These are phyloP conservation scores for Apiospora aurea DNA, from an alignment of 2,329 filamentous ascomycete species.

Conservation along the genomic window DNA sequence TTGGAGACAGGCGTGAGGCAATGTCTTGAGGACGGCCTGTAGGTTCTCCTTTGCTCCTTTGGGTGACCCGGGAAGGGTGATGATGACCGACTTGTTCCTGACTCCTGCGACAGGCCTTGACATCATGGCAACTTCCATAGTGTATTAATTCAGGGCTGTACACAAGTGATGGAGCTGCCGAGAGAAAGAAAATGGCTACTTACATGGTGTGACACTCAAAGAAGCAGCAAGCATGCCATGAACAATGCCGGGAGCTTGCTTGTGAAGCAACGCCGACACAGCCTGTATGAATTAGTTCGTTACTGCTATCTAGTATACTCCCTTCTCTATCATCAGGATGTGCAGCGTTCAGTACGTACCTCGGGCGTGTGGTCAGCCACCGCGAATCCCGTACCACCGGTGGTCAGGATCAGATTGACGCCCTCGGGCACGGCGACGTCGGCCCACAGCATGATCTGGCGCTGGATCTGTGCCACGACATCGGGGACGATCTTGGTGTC, in stretches of 20 bases:
- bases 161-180: background rate
- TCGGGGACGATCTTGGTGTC: slow-evolving; percentile 82
- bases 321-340: too few relatives aligned
- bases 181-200: slow-evolving; percentile 44
- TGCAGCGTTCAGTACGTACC: slow-evolving; percentile 52
- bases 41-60: slow-evolving; percentile 96
- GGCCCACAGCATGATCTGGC: slow-evolving; percentile 74
- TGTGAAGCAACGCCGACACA: slow-evolving; percentile 79
- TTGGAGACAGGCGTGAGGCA: slow-evolving; percentile 94
- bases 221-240: slow-evolving; percentile 93
- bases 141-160: slow-evolving; percentile 26
- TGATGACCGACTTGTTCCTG: slow-evolving; percentile 78
- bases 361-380: slow-evolving; percentile 87
- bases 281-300: slow-evolving; percentile 58
- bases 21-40: slow-evolving; percentile 83
- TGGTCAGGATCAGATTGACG: slow-evolving; percentile 83
- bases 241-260: slow-evolving; percentile 87
- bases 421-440: slow-evolving; percentile 63
- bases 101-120: slow-evolving; percentile 91
- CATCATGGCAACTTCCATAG: slow-evolving; percentile 85
- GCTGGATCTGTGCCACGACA: slow-evolving; percentile 76
- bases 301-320: background rate
- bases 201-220: slow-evolving; percentile 86
- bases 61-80: slow-evolving; percentile 92
- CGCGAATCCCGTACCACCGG: slow-evolving; percentile 93